Evolutionary conservation across 805 yeast species (phyloP).

Genomic region (Wickerhamiella alocasiicola): DNA sequence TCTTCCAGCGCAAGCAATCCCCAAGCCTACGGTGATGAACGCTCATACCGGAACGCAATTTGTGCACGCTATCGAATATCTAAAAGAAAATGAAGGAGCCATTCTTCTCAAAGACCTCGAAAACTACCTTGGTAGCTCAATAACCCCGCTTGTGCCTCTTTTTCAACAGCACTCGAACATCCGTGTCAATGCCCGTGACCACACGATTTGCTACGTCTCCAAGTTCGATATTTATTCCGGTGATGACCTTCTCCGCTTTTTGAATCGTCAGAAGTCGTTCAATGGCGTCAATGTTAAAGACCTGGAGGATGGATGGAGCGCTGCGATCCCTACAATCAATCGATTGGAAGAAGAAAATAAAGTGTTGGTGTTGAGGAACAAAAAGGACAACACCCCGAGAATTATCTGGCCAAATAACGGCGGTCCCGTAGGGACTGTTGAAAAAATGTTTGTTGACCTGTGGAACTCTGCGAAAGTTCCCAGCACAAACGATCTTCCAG

Average conservation of each 20-base stretch:
- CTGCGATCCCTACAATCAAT: constrained; percentile 65
- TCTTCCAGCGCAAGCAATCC: constrained; percentile 15
- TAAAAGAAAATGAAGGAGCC: constrained; percentile 57
- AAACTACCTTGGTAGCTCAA: constrained; percentile 48
- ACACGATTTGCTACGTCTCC: constrained; percentile 76
- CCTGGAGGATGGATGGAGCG: constrained; percentile 85
- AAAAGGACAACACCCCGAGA: constrained; percentile 88
- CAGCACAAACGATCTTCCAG: constrained; percentile 66
- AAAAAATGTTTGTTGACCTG: constrained; percentile 66
- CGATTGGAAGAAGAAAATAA: constrained; percentile 66
- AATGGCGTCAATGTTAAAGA: constrained; percentile 78
- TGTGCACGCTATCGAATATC: constrained; percentile 81
- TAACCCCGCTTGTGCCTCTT: constrained; percentile 57
- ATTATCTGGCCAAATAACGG: constrained; percentile 85
- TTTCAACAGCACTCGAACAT: constrained; percentile 68
- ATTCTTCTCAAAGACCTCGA: constrained; percentile 53
- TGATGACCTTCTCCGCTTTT: constrained; percentile 59
- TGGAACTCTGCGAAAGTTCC: constrained; percentile 79
- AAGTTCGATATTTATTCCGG: constrained; percentile 75
- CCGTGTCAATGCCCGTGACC: constrained; percentile 45
- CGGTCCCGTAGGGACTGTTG: constrained; percentile 57
- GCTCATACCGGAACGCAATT: constrained; percentile 70
- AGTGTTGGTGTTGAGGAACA: constrained; percentile 73
- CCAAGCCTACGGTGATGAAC: constrained; percentile 10
- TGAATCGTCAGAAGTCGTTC: constrained; percentile 73